These are phyloP conservation scores for Pleurotus platypus DNA, from an alignment of 768 basidiomycete genomes.

Conservation along the genomic window DNA sequence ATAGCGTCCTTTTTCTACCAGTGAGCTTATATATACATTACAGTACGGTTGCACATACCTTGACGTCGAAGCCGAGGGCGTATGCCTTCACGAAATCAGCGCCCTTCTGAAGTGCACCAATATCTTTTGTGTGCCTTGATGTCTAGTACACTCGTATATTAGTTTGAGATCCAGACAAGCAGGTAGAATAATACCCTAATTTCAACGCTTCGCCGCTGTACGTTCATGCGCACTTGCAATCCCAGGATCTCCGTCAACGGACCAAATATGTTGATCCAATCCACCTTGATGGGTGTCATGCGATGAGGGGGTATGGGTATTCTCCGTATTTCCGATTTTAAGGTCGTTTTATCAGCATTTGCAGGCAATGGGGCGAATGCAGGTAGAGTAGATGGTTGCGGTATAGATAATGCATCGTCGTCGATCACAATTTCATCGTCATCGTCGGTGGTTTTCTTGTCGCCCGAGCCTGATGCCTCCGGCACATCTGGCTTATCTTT, in stretches of 20 bases:
- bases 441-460: slow-evolving; percentile 30
- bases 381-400: slow-evolving; percentile 51
- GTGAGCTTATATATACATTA: neutral
- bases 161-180: neutral
- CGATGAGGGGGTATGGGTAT: slow-evolving; percentile 94
- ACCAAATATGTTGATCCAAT: slow-evolving; percentile 94
- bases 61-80: slow-evolving; percentile 91
- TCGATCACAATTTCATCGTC: slow-evolving; percentile 69
- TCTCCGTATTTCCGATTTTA: slow-evolving; percentile 83
- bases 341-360: slow-evolving; percentile 46
- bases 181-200: slow-evolving; percentile 62
- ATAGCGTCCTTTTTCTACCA: slow-evolving; percentile 72
- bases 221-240: slow-evolving; percentile 97
- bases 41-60: slow-evolving; percentile 46
- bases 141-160: slow-evolving; percentile 48
- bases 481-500: slow-evolving; percentile 13
- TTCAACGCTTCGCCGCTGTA: slow-evolving; percentile 85
- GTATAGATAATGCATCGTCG: slow-evolving; percentile 35
- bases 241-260: slow-evolving; percentile 94
- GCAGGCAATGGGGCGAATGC: slow-evolving; percentile 69
- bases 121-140: slow-evolving; percentile 90
- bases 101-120: slow-evolving; percentile 92
- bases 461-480: neutral
- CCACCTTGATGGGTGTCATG: slow-evolving; percentile 95
- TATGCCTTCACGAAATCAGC: slow-evolving; percentile 97